A percentile compares a stretch with the other conserved stretches of the same genome.
phyloP scores from a whole-genome alignment of 805 yeast genomes.

The Starmerella apicola region DNA sequence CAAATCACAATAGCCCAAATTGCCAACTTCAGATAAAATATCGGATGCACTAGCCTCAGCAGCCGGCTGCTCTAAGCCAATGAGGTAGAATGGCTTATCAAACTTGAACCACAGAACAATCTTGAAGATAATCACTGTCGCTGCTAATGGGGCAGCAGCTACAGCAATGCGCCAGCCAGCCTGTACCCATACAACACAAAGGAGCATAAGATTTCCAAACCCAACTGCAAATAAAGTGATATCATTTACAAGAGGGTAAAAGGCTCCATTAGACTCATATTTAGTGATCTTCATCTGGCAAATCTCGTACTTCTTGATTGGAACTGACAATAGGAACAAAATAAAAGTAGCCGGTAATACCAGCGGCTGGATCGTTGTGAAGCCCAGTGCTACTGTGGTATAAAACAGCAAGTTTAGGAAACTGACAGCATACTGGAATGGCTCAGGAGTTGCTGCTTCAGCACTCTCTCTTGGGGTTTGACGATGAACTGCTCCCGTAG shows the following conservation, averaged over 20 bases:
- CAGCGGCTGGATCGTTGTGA: conserved; percentile 31
- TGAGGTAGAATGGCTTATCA: conserved; percentile 13
- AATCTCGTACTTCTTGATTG: conserved; percentile 28
- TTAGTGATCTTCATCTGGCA: conserved; percentile 29
- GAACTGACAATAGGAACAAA: conserved; percentile 24
- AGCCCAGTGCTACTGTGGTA: conserved; percentile 28
- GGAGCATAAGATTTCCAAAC: conserved; percentile 29
- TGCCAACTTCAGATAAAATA: too few relatives aligned
- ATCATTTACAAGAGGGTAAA: conserved; percentile 29
- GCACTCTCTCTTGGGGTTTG: conserved; percentile 27
- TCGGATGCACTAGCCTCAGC: too few relatives aligned
- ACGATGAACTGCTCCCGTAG: conserved; percentile 2
- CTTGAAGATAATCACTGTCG: conserved; percentile 25
- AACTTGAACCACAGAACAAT: conserved; percentile 12
- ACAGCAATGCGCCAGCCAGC: conserved; percentile 27
- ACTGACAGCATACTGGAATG: conserved; percentile 26
- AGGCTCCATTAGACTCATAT: conserved; percentile 29
- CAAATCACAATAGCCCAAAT: too few relatives aligned
- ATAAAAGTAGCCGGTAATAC: conserved; percentile 26
- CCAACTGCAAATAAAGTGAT: conserved; percentile 26
- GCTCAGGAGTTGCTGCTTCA: conserved; percentile 26
- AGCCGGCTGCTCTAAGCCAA: not conserved
- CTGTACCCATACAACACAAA: conserved; percentile 30
- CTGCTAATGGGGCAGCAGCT: conserved; percentile 25
- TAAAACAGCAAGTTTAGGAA: conserved; percentile 28